Conservation (phyloP, 441 rosid genomes). For the Cnidoscolus chayamansa region DNA sequence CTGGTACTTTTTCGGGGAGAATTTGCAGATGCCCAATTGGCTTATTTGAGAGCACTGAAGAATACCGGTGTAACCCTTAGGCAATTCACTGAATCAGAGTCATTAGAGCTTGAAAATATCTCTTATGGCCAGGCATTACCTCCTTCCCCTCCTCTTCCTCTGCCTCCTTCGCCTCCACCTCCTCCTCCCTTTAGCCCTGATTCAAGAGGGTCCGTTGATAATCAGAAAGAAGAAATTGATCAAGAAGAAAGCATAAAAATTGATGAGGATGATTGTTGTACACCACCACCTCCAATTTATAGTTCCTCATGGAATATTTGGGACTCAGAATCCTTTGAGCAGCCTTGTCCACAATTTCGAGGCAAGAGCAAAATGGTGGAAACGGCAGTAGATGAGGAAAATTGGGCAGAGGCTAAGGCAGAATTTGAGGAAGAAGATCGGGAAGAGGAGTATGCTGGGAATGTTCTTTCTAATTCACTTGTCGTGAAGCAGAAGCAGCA, state of each 20-base stretch:
- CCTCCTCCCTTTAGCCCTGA: constrained; percentile 80
- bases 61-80: constrained; percentile 86
- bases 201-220: constrained; percentile 31
- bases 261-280: constrained; percentile 32
- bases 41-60: constrained; percentile 77
- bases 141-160: constrained; percentile 50
- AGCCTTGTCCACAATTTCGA: constrained; percentile 26
- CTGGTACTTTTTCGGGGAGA: constrained; percentile 62
- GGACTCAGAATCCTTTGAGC: constrained; percentile 39
- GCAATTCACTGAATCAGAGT: constrained; percentile 90
- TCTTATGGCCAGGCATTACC: constrained; percentile 35
- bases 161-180: constrained; percentile 79
- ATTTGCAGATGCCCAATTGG: constrained; percentile 75
- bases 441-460: constrained; percentile 40
- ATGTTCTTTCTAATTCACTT: constrained; percentile 25
- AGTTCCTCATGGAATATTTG: constrained; percentile 50
- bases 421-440: constrained; percentile 65
- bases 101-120: constrained; percentile 62
- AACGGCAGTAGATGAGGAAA: constrained; percentile 52
- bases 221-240: constrained; percentile 26
- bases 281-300: constrained; percentile 40
- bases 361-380: constrained; percentile 34
- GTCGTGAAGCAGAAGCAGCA: constrained; percentile 37
- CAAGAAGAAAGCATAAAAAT: constrained; percentile 42
- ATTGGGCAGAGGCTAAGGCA: constrained; percentile 66